A percentile compares a stretch with the other conserved stretches of the same genome.
These are phyloP conservation scores for Acrodontium crateriforme DNA, from an alignment of 2,329 filamentous ascomycete genomes.

Conservation along the genomic window DNA sequence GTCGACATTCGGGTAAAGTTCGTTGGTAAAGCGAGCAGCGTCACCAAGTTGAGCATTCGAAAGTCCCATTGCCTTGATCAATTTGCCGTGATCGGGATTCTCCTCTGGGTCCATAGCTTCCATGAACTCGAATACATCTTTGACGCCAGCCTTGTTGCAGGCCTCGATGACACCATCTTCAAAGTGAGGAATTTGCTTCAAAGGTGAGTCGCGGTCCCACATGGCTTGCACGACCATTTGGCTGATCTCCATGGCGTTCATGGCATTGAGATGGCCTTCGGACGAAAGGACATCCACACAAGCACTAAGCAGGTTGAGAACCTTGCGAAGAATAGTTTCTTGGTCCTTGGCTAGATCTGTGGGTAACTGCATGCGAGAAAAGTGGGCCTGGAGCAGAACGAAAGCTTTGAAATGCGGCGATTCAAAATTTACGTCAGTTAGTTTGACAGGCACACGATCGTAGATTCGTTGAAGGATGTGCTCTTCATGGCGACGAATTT, in stretches of 20 bases:
- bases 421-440: slow-evolving; percentile 72
- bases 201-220: slow-evolving; percentile 94
- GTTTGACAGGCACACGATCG: slow-evolving; percentile 87
- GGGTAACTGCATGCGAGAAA: slow-evolving; percentile 90
- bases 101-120: slow-evolving; percentile 95
- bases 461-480: slow-evolving; percentile 80
- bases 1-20: slow-evolving; percentile 90
- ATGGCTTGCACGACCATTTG: slow-evolving; percentile 98
- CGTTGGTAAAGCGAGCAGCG: slow-evolving; percentile 89
- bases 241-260: slow-evolving; percentile 97
- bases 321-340: slow-evolving; percentile 70
- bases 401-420: slow-evolving; percentile 98
- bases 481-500: slow-evolving; percentile 87
- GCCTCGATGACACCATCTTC: slow-evolving; percentile 68
- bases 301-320: slow-evolving; percentile 76
- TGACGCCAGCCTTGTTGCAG: slow-evolving; percentile 68
- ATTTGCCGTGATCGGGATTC: slow-evolving; percentile 63
- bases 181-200: slow-evolving; percentile 97
- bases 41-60: slow-evolving; percentile 71
- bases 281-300: slow-evolving; percentile 91
- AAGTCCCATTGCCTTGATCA: slow-evolving; percentile 67
- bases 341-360: slow-evolving; percentile 95
- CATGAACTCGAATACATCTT: slow-evolving; percentile 96
- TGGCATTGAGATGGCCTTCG: slow-evolving; percentile 89
- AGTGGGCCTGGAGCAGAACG: slow-evolving; percentile 92